Base-by-base conservation (phyloP, 2,329 filamentous ascomycete genomes). In the Cercospora berteroae region DNA sequence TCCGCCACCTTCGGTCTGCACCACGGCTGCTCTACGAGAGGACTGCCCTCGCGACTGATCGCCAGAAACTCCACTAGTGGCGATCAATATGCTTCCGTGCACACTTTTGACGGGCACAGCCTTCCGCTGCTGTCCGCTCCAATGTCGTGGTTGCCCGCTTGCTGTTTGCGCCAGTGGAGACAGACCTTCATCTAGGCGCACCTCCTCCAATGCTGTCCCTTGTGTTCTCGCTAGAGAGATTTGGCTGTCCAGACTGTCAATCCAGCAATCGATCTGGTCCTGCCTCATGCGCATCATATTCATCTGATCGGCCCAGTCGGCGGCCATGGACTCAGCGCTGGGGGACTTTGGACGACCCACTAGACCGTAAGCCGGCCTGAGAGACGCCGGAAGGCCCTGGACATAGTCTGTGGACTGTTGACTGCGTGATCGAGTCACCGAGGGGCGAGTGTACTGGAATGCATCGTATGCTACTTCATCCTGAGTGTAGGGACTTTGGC, bases 61-160 rank as follows among this genome's bases (percentile, higher is more conserved):
- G 6, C 60, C 50, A 12, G 44, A 63, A 7, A n/a, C 18, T 27
- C 42, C 60, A 18, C 27, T 63, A 3, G 42, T 55, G 29, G 60
- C 33, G 27, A 56, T 57, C 23, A 63, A 50, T 36, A 63, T 63
- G 33, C 60, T 63, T 27, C 60, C 60, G 18, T 63, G 60, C 60
- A 63, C 48, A 25, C 60, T 63, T 23, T 39, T 25, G 48, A 56
- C 44, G 10, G 60, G 60, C 29, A 56, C 31, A n/a, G 60, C 18
- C 23, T 36, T 50, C 3, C 31, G 48, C 27, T 55, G 27, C 20
- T 63, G 44, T 12, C 60, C 60, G 20, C 48, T 63, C 60, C 60
- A 63, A 1, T 33, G 36, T 23, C 60, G 27, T 16, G 60, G 48
- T 27, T 50, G 44, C 5, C 29, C 31, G 3, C 52, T 48, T 27